Evolutionary conservation across 768 basidiomycete genomes (phyloP), one percentile per base, ranked within the genome.

Genomic region (Inosperma sp.): DNA sequence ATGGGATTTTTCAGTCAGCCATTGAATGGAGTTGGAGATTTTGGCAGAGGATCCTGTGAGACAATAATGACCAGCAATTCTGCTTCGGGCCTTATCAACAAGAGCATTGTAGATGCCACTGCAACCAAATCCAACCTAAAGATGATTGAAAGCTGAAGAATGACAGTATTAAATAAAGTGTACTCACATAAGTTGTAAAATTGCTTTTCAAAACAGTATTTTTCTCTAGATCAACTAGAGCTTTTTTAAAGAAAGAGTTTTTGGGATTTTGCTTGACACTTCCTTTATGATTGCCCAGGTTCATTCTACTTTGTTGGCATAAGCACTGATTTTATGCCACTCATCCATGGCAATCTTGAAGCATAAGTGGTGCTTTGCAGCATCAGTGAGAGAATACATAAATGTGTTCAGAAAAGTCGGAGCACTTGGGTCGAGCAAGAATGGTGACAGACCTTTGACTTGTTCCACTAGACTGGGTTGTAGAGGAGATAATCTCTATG

Each of bases 1-100:
- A 49, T 49, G 29, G 4, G 48, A 35, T 3, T 49, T 16, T 12
- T n/a, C 48, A 22, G 21, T 14, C 10, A 49, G 27, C 48, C 48
- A 49, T 7, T 35, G 17, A 14, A 34, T 16, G 17, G 25, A n/a
- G 7, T 37, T 35, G 13, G 33, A 14, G 17, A 21, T 25, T 14
- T 21, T 39, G 13, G 7, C 13, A 2, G 22, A 17, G n/a, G n/a
- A n/a, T n/a, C n/a, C n/a, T n/a, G n/a, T n/a, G 34, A 49, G 35
- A 4, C 34, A 8, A 21, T 36, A 49, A 12, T 36, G 34, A n/a
- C 29, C 34, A 2, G 31, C 35, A 19, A 49, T 29, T 14, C n/a
- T n/a, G 16, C 13, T 37, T 22, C 48, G 22, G 9, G 33, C 48
- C 23, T 39, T 49, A 8, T 25, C 33, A 14, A 39, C 16, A 12